Base-by-base conservation (phyloP, 129 eudicot species). In the Silybum marianum region DNA sequence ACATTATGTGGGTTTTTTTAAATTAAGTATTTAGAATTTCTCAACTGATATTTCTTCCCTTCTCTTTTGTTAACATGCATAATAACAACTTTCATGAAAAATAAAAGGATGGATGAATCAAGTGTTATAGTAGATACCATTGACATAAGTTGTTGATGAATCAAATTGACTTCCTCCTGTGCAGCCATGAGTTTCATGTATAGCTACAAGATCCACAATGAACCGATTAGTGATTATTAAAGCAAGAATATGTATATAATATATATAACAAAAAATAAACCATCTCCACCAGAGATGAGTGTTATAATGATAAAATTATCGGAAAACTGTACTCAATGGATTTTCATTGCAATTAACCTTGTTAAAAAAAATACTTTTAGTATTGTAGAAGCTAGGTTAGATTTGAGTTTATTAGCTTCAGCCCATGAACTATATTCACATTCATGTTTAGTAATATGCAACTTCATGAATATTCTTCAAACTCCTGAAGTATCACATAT, bases 161-260 rank as follows among this genome's bases (percentile, higher is more conserved):
- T 89, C 71, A 85, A 65, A 79, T 87, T 81, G 60, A 90, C 94
- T 88, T 92, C 98, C 88, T 90, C 89, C 72, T 84, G 86, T 70
- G 94, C 94, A 87, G 77, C 82, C 62, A 83, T 71, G 46, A 95
- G 93, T 79, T 92, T 92, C 40, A 79, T 88, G 78, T 80, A 81
- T 42, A 95, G 88, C 98, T 89, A 78, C 70, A 42, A 76, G 25
- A 72, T 30, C 48, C 73, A 48, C 30, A 74, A 30, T 74, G 5
- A 81, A 44, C 72, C n/a, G 13, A n/a, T 60, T 39, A 54, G 11
- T n/a, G n/a, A n/a, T 40, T 3, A 77, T 21, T 46, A 81, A 36
- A 70, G 34, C 58, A 71, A 38, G 9, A 44, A 71, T 25, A 21
- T 28, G 3, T 28, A 28, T 28, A 69, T 39, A 74, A 36, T 25